Conservation (phyloP, 495 filamentous ascomycete species). For the Tuber microsphaerosporum region DNA sequence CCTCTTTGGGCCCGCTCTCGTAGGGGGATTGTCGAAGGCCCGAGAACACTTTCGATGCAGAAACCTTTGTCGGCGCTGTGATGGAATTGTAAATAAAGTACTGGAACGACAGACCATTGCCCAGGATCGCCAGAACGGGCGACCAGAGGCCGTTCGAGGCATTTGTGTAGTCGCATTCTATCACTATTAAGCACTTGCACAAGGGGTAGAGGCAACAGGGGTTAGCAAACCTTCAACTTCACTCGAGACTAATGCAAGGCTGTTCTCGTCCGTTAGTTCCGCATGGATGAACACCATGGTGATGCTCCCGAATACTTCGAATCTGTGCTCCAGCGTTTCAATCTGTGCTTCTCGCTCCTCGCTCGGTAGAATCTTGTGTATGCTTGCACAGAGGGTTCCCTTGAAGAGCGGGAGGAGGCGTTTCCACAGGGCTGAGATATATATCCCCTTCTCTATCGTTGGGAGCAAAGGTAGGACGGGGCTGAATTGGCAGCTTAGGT, state of each 20-base stretch:
- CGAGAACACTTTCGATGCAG: background rate
- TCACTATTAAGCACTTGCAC: background rate
- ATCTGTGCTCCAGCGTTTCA: background rate
- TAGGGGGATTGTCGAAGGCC: background rate
- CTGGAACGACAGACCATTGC: background rate
- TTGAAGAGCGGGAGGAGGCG: conserved; percentile 3
- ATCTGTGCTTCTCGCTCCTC: background rate
- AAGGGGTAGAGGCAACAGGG: background rate
- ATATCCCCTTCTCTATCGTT: background rate
- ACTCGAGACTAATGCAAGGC: background rate
- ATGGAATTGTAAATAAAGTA: conserved; percentile 2
- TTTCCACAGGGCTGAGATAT: background rate
- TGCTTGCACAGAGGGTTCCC: background rate
- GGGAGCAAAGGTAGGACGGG: background rate
- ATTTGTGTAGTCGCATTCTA: background rate
- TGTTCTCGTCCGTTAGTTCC: background rate
- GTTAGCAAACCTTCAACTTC: background rate
- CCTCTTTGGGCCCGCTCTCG: background rate
- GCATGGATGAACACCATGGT: background rate
- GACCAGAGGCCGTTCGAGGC: background rate
- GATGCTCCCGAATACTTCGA: background rate
- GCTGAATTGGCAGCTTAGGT: background rate
- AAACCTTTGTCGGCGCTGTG: background rate
- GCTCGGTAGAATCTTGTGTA: background rate
- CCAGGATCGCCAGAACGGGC: background rate